Base-by-base conservation (phyloP, 2,329 filamentous ascomycete species). In the Chlorencoelia australis region DNA sequence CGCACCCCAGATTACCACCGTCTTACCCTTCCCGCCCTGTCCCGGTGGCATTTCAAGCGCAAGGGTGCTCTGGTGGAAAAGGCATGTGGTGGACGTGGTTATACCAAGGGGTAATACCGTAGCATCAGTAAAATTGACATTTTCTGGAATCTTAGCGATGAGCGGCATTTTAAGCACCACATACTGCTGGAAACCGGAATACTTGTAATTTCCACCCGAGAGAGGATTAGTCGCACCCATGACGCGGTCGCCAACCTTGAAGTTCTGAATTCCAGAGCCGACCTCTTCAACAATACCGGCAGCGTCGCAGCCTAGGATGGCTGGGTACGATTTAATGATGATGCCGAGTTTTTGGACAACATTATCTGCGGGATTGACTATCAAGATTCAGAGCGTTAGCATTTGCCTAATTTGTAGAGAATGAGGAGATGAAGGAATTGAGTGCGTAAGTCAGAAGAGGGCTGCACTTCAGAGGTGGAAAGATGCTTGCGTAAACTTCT, bases 231-330 rank as follows among this genome's bases (percentile, higher is more conserved):
- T 35, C 5, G 46, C 36, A 11, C 48, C 53, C 38, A 65, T 53
- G 39, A 75, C 68, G 30, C 62, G 61, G 42, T 63, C 61, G 2
- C 61, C 61, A 8, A 54, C 42, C 32, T 61, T 60, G 44, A 63
- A 53, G 3, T 45, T 44, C 2, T 44, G 53, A 1, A 61, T 60
- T 1, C 35, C 44, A 4, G 42, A 30, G 4, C 63, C 63, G 11
- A 60, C 42, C 2, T 56, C 57, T 1, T 50, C 47, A 9, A 68
- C 57, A 2, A 50, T 52, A 16, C 65, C 63, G 2, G 61, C 53
- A 24, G 55, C 50, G 42, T 68, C 63, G 40, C 60, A 62, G 19
- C 65, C 65, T 16, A 68, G 56, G 35, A 58, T 59, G 28, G 59
- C 63, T 0, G 63, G 64, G 30, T 55, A 58, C 5, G 30, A 14